A percentile compares a stretch with the other conserved stretches of the same genome.
These are phyloP conservation scores for Citrus mangshanensis DNA, from an alignment of 345 rosid species.

Conservation along the genomic window DNA sequence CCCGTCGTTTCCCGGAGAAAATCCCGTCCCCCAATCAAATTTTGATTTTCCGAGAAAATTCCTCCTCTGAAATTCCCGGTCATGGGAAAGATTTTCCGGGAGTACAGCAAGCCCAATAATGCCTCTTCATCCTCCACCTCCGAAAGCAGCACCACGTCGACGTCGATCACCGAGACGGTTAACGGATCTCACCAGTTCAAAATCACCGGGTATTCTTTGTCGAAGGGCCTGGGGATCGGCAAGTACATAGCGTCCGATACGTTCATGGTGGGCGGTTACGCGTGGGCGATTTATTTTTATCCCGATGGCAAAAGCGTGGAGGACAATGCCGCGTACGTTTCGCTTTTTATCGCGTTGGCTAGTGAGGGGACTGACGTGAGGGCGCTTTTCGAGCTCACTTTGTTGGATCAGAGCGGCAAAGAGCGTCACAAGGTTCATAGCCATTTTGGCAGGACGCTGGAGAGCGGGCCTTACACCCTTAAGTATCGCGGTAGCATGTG, in stretches of 20 bases:
- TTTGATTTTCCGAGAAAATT: neutral
- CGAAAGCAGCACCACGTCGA: slow-evolving; percentile 34
- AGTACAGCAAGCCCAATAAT: slow-evolving; percentile 22
- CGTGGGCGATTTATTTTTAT: slow-evolving; percentile 75
- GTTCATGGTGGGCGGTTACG: slow-evolving; percentile 62
- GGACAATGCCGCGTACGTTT: slow-evolving; percentile 58
- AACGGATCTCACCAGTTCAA: slow-evolving; percentile 69
- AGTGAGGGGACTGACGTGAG: slow-evolving; percentile 72
- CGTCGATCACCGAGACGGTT: slow-evolving; percentile 61
- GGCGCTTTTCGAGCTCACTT: slow-evolving; percentile 67
- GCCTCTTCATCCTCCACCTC: slow-evolving; percentile 22
- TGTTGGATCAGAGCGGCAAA: slow-evolving; percentile 75
- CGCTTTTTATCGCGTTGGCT: slow-evolving; percentile 65
- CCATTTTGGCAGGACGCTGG: slow-evolving; percentile 75
- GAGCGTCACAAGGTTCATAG: slow-evolving; percentile 68
- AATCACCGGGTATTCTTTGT: slow-evolving; percentile 57
- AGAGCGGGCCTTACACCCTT: slow-evolving; percentile 66
- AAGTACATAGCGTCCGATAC: slow-evolving; percentile 61
- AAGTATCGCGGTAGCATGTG: slow-evolving; percentile 81
- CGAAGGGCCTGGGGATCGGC: slow-evolving; percentile 68
- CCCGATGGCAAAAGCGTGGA: slow-evolving; percentile 81
- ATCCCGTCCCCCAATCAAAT: neutral
- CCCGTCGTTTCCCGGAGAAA: neutral
- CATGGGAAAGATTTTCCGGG: slow-evolving; percentile 43
- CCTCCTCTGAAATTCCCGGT: neutral